Evolutionary conservation across 2,329 filamentous ascomycete genomes (phyloP), one percentile per base, ranked within the genome.

Genomic region (Penicillium sp.): DNA sequence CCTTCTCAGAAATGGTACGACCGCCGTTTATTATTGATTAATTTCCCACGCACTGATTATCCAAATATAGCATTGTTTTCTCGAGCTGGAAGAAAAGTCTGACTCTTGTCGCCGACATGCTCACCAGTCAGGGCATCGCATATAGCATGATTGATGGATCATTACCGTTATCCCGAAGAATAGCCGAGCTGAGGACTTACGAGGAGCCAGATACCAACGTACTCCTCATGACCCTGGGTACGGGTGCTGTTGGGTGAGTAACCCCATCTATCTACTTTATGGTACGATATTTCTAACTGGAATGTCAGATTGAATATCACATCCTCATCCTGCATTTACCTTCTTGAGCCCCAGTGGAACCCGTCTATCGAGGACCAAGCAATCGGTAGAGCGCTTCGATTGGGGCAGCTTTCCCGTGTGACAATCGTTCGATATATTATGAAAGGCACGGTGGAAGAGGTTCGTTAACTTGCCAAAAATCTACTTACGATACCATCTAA

Each of bases 51-150:
- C n/a, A 10, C 35, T 39, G 16, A 39, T 24, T 3, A 4, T 45
- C 1, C 24, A 11, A 7, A 3, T 26, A 10, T 49, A 81, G 77
- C 44, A 79, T 80, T 31, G 72, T 81, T 44, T 81, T 81, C 39
- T 80, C 78, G 0, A 79, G 73, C 55, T 81, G 78, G 79, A 81
- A 76, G 1, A 65, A 72, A 0, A 80, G 78, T 0, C 65, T 82
- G 0, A 64, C 77, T 22, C 66, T 81, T 0, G 61, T 81, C 0
- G 65, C 57, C 3, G 51, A 47, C 8, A 13, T 54, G 21, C 44
- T 54, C 14, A 7, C 31, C 9, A 46, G 44, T 10, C 16, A 47
- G 27, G 14, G 24, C 3, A 47, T 54, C 21, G n/a, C 29, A 19
- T 54, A 46, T 19, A 26, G 29, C 29, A 47, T 54, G 43, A 54